Percentiles rank a stretch among this genome's conserved stretches.
These are phyloP conservation scores for Chlorella sp. DNA, from an alignment of 139 green algal species.

Conservation along the genomic window DNA sequence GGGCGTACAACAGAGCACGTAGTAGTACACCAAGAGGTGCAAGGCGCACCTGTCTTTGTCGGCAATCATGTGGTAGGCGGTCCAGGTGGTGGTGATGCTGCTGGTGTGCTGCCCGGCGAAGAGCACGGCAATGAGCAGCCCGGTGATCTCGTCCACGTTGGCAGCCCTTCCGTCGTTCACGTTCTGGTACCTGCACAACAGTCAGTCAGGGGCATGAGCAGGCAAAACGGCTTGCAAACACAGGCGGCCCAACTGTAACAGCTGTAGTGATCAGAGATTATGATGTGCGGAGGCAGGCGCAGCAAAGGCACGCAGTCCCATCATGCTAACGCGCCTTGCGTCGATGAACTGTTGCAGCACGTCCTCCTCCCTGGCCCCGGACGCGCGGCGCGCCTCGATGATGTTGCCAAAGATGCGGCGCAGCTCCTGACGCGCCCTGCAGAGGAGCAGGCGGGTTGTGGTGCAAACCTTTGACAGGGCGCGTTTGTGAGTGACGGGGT, in stretches of 20 bases:
- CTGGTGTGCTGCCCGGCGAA: slow-evolving; percentile 98
- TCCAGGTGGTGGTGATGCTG: slow-evolving; percentile 92
- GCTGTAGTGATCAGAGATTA: too few species aligned
- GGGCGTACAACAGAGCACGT: too few species aligned
- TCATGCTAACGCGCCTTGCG: slow-evolving; percentile 37
- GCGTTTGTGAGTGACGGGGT: too few species aligned
- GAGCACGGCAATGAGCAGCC: slow-evolving; percentile 95
- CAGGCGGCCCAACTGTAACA: too few species aligned
- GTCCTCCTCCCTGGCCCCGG: slow-evolving; percentile 72
- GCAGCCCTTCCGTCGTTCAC: slow-evolving; percentile 64
- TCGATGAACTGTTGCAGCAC: slow-evolving; percentile 96
- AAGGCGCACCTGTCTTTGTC: slow-evolving; percentile 43
- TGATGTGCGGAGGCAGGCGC: too few species aligned
- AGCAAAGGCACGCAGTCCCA: too few species aligned
- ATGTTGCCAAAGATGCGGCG: slow-evolving; percentile 76
- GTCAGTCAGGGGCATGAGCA: too few species aligned
- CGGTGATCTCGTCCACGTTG: slow-evolving; percentile 90
- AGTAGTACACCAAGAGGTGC: too few species aligned
- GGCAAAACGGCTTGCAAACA: too few species aligned
- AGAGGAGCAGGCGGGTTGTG: too few species aligned
- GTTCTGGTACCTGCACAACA: slow-evolving; percentile 76
- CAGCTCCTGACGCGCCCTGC: slow-evolving; percentile 61
- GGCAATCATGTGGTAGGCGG: slow-evolving; percentile 67
- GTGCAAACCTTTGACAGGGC: too few species aligned
- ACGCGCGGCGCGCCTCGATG: slow-evolving; percentile 64